Conservation (phyloP, 768 basidiomycete genomes). For the Lactarius sp. region DNA sequence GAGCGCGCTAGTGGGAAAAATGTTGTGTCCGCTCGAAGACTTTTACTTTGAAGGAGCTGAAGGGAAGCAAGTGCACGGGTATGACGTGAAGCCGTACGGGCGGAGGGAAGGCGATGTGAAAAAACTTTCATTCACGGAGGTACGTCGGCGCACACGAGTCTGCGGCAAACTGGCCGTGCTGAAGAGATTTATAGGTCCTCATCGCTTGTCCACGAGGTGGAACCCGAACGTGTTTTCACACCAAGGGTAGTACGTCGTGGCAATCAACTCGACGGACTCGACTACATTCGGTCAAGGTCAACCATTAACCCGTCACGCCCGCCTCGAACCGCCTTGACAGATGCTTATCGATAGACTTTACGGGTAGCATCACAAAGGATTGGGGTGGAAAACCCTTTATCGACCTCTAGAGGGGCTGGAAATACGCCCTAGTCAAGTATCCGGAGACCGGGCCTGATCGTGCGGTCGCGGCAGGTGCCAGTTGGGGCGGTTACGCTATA, state of each 20-base stretch:
- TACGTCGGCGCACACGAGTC: no score
- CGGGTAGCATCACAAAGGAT: conserved; percentile 73
- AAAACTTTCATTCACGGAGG: no score
- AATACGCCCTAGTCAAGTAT: conserved; percentile 44
- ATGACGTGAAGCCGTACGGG: no score
- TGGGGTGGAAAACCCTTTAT: conserved; percentile 87
- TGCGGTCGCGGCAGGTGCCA: conserved; percentile 73
- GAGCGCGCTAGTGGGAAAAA: no score
- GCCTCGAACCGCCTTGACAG: neutral
- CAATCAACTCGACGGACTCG: conserved; percentile 91
- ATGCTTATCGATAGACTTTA: conserved; percentile 49
- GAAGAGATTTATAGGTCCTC: no score
- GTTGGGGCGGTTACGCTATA: conserved; percentile 86
- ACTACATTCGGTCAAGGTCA: conserved; percentile 88
- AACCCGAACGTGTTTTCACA: no score
- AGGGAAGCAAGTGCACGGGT: no score
- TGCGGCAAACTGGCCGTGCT: no score
- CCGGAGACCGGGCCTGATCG: conserved; percentile 34
- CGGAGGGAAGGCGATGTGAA: no score
- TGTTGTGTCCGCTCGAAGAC: no score
- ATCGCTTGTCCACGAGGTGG: no score
- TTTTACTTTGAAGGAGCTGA: no score
- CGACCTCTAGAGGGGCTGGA: conserved; percentile 72
- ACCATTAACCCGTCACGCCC: neutral
- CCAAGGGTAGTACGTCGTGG: conserved; percentile 34